Evolutionary conservation across 352 stramenopile species (phyloP).

Genomic region (Pythium oligandrum): DNA sequence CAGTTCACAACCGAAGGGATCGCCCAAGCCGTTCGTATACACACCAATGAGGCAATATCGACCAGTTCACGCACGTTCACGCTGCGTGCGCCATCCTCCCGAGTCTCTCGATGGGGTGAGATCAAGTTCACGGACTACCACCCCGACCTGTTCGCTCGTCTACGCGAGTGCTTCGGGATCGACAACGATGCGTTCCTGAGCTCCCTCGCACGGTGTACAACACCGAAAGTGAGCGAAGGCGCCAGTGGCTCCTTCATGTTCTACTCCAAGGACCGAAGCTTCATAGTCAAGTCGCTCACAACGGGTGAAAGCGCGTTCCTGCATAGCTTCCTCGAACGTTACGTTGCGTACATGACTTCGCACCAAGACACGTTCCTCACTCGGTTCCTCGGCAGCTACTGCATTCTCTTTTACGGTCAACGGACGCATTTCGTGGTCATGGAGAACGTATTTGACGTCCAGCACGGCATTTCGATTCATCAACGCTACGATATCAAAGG

Average conservation of each 20-base stretch:
- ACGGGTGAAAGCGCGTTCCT: conserved; percentile 56
- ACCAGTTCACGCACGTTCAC: conserved; percentile 29
- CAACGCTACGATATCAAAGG: conserved; percentile 88
- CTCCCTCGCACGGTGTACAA: conserved; percentile 60
- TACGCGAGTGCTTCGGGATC: conserved; percentile 56
- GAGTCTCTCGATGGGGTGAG: conserved; percentile 31
- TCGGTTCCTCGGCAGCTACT: conserved; percentile 81
- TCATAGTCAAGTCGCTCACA: conserved; percentile 78
- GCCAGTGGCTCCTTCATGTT: conserved; percentile 82
- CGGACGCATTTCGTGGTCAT: conserved; percentile 83
- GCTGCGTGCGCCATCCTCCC: conserved; percentile 24
- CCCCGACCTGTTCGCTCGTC: conserved; percentile 38
- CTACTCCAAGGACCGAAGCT: conserved; percentile 69
- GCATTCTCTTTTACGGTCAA: conserved; percentile 71
- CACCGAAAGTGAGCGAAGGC: conserved; percentile 74
- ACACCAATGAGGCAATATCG: too few species aligned
- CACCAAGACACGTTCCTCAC: conserved; percentile 67
- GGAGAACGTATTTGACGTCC: conserved; percentile 86
- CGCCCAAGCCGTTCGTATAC: conserved; percentile 38
- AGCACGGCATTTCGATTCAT: conserved; percentile 70
- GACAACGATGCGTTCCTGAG: conserved; percentile 42
- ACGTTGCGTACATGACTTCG: conserved; percentile 51
- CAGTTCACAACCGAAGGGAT: conserved; percentile 80
- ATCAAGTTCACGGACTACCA: conserved; percentile 67
- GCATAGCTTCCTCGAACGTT: conserved; percentile 58